These are phyloP conservation scores for Thelephora ganbajun DNA, from an alignment of 768 basidiomycete species.

Conservation along the genomic window DNA sequence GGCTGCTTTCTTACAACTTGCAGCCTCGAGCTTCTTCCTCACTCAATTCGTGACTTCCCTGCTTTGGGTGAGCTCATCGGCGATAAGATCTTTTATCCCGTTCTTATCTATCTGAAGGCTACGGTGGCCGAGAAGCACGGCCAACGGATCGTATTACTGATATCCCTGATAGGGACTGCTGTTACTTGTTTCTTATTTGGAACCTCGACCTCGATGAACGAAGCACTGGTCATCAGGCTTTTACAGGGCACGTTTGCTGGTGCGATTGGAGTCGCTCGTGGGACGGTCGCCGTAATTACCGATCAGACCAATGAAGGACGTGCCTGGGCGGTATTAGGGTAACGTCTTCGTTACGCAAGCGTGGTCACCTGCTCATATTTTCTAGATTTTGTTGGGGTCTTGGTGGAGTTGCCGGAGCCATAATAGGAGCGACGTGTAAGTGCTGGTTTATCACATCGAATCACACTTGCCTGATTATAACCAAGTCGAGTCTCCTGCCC, in stretches of 20 bases:
- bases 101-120: slow-evolving; percentile 32
- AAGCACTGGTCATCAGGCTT: slow-evolving; percentile 78
- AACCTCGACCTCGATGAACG: slow-evolving; percentile 56
- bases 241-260: slow-evolving; percentile 89
- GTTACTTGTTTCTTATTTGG: slow-evolving; percentile 68
- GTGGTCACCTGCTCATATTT: not conserved
- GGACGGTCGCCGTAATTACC: slow-evolving; percentile 75
- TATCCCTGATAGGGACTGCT: slow-evolving; percentile 78
- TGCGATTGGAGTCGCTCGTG: slow-evolving; percentile 88
- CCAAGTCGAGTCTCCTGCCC: slow-evolving; percentile 69
- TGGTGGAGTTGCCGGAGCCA: slow-evolving; percentile 84
- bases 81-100: no score
- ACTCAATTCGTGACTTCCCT: slow-evolving; percentile 93
- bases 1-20: slow-evolving; percentile 4
- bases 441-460: slow-evolving; percentile 6
- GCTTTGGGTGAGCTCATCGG: slow-evolving; percentile 55
- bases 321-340: slow-evolving; percentile 91
- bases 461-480: slow-evolving; percentile 8
- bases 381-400: slow-evolving; percentile 88
- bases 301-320: slow-evolving; percentile 87
- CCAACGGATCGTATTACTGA: slow-evolving; percentile 66
- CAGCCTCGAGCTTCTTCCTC: slow-evolving; percentile 79
- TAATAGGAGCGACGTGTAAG: slow-evolving; percentile 75
- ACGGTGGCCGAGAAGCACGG: slow-evolving; percentile 93
- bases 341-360: not conserved